Evolutionary conservation across 2,329 filamentous ascomycete genomes (phyloP).

Genomic region (Akanthomyces uredinophilus): DNA sequence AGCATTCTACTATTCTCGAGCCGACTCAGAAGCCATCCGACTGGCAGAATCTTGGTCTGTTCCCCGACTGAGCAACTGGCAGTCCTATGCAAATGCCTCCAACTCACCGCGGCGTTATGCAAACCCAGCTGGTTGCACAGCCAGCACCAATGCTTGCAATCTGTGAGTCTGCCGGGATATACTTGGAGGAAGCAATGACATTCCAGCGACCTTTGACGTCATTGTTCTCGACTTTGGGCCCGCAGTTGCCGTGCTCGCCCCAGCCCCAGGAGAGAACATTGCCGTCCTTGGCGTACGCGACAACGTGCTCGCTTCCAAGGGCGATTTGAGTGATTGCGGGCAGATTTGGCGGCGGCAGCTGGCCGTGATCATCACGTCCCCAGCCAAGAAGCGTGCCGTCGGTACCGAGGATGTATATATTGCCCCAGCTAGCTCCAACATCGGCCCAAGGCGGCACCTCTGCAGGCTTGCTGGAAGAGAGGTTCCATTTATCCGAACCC

Average conservation of each 20-base stretch:
- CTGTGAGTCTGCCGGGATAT: slow-evolving; percentile 44
- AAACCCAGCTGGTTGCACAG: slow-evolving; percentile 84
- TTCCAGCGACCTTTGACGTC: slow-evolving; percentile 68
- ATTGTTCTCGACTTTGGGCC: slow-evolving; percentile 56
- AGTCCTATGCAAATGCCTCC: slow-evolving; percentile 6
- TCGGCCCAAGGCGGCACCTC: slow-evolving; percentile 56
- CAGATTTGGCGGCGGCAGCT: slow-evolving; percentile 62
- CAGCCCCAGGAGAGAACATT: slow-evolving; percentile 85
- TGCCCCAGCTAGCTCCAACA: slow-evolving; percentile 77
- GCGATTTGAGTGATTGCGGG: slow-evolving; percentile 60
- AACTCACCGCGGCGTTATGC: slow-evolving; percentile 31
- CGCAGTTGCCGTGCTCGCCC: slow-evolving; percentile 97
- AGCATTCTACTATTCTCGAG: slow-evolving; percentile 43
- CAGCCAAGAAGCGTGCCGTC: slow-evolving; percentile 63
- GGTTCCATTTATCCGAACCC: slow-evolving; percentile 69
- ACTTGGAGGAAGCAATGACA: slow-evolving; percentile 54
- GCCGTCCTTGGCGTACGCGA: slow-evolving; percentile 61
- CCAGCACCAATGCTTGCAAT: slow-evolving; percentile 70
- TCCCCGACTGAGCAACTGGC: slow-evolving; percentile 30
- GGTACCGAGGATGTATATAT: slow-evolving; percentile 63
- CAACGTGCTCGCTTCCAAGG: slow-evolving; percentile 83
- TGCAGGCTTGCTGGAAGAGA: slow-evolving; percentile 53
- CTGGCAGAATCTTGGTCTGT: slow-evolving; percentile 45
- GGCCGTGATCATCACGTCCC: slow-evolving; percentile 82
- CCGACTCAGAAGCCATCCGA: slow-evolving; percentile 72